Base-by-base conservation (phyloP, 75 land plant species). In the Picea sitchensis region DNA sequence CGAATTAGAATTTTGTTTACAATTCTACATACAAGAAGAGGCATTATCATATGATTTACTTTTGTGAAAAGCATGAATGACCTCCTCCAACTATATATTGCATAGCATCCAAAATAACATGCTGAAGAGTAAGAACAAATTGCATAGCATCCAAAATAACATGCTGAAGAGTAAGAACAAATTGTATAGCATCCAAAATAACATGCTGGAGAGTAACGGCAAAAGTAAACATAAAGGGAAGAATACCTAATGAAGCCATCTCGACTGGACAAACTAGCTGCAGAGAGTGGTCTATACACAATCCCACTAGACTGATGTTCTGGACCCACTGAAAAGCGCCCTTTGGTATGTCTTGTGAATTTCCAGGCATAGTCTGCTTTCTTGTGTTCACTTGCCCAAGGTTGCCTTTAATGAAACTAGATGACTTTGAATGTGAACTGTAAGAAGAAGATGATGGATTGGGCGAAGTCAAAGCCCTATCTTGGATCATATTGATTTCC, bases 281-380 rank as follows among this genome's bases (percentile, higher is more conserved):
- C 44, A 96, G 83, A 44, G 93, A 85, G 76, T 96, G 96, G 75
- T 96, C 99, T 60, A 91, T 63, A 38, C 91, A 84, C 77, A 94
- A 81, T 57, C 87, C 82, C 26, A 96, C 90, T 54, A 96, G 85
- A 77, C 88, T 94, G 64, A 96, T 96, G 79, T 93, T 94, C 68
- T 91, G 91, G 38, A 96, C 89, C 87, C 91, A 89, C 56, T 96
- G 94, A 69, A 92, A 86, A 47, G 81, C 76, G 13, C 97, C 93
- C 84, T 86, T 87, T 15, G 85, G 79, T 79, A 78, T 80, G 81
- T 89, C 94, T 79, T 78, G 76, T 60, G 86, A 12, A 71, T 82
- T 81, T n/a, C 93, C 94, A 80, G 88, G 62, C 64, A 88, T 76
- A 57, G 85, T 75, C 79, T 87, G 94, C 78, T 90, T 82, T 77